Evolutionary conservation across 2,329 filamentous ascomycete species (phyloP).

Genomic region (Mycosphaerelloides madeirae): DNA sequence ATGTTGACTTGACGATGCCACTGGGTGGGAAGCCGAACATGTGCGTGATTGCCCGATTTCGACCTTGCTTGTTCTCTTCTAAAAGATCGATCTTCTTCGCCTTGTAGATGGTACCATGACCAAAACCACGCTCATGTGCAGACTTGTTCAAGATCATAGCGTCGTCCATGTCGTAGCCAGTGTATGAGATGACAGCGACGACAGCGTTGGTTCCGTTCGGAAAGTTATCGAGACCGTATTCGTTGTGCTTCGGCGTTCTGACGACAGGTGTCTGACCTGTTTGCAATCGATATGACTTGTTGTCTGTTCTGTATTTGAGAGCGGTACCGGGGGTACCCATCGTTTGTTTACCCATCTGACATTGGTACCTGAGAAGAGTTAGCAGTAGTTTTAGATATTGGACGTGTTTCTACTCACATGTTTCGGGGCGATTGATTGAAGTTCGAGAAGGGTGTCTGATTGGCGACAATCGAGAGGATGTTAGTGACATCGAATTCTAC

Average conservation of each 20-base stretch:
- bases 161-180: conserved; percentile 99
- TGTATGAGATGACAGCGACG: conserved; percentile 97
- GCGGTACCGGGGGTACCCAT: conserved; percentile 95
- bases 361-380: conserved; percentile 49
- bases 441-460: conserved; percentile 98
- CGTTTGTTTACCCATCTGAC: conserved; percentile 98
- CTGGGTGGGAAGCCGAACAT: conserved; percentile 88
- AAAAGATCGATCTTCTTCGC: conserved; percentile 86
- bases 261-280: conserved; percentile 95
- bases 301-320: conserved; percentile 82
- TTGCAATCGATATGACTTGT: conserved; percentile 92
- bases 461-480: conserved; percentile 94
- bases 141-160: conserved; percentile 99
- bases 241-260: conserved; percentile 85
- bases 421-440: conserved; percentile 98
- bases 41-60: conserved; percentile 59
- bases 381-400: background rate
- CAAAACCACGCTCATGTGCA: conserved; percentile 90
- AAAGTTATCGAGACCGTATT: conserved; percentile 96
- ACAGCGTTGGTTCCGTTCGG: conserved; percentile 94
- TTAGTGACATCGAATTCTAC: conserved; percentile 93
- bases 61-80: conserved; percentile 61
- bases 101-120: conserved; percentile 95
- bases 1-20: conserved; percentile 64
- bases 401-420: conserved; percentile 70